phyloP scores from a whole-genome alignment of 306 rosid species.

The Sophora flavescens region DNA sequence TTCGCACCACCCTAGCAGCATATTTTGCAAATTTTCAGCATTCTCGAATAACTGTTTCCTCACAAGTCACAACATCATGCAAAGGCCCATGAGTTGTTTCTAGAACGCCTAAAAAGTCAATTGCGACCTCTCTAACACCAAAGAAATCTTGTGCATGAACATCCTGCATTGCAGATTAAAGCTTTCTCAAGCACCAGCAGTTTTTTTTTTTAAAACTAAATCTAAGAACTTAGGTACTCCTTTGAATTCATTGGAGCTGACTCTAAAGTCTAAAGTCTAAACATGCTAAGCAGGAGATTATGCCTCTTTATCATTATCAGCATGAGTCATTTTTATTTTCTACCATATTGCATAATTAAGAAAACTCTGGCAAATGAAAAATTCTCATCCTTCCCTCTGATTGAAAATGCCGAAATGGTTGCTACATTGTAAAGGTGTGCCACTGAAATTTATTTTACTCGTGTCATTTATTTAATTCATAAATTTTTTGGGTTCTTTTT shows the following conservation, averaged over 20 bases:
- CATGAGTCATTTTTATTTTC: background rate
- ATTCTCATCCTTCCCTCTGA: background rate
- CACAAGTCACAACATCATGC: slow-evolving; percentile 57
- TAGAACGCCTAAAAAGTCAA: slow-evolving; percentile 61
- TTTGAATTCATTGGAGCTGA: slow-evolving; percentile 67
- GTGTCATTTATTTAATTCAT: background rate
- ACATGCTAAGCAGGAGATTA: background rate
- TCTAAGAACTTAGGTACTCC: slow-evolving; percentile 58
- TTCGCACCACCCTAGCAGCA: background rate
- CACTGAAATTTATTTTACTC: background rate
- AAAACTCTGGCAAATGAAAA: background rate
- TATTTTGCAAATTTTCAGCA: slow-evolving; percentile 27
- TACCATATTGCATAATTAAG: background rate
- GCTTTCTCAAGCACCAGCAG: slow-evolving; percentile 30
- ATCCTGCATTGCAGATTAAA: slow-evolving; percentile 65
- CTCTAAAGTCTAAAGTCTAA: slow-evolving; percentile 12
- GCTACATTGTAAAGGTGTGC: background rate
- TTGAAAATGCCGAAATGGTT: slow-evolving; percentile 17
- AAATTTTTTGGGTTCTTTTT: no score
- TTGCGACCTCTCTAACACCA: slow-evolving; percentile 58
- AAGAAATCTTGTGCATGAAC: slow-evolving; percentile 65
- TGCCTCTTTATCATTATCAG: background rate
- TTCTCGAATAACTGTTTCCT: slow-evolving; percentile 57
- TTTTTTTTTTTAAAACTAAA: slow-evolving; percentile 51
- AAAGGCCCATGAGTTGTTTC: slow-evolving; percentile 61